Evolutionary conservation across 202 grass and related monocot species (phyloP).

Genomic region (Cymbopogon flexuosus): DNA sequence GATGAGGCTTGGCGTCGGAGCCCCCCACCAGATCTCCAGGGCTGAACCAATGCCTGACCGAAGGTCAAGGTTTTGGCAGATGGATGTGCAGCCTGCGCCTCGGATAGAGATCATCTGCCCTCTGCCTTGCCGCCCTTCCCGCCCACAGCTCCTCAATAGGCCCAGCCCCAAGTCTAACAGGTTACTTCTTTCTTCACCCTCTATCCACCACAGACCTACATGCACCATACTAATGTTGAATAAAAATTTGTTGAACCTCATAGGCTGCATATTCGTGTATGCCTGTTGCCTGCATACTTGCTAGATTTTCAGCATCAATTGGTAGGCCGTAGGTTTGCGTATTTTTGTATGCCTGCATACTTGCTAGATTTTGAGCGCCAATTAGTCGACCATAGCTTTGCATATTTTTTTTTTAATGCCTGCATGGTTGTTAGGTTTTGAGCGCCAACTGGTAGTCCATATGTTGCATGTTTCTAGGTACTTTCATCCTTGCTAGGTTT

Average conservation of each 20-base stretch:
- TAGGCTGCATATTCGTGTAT: neutral
- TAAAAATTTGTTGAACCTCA: neutral
- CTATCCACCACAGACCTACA: neutral
- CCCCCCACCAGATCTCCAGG: conserved; percentile 37
- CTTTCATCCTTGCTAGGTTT: neutral
- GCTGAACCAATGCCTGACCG: conserved; percentile 45
- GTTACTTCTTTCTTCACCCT: conserved; percentile 15
- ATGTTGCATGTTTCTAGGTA: neutral
- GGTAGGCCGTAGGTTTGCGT: neutral
- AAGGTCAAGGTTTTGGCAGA: conserved; percentile 81
- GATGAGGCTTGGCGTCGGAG: conserved; percentile 27
- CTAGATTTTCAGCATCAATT: neutral
- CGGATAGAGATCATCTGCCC: conserved; percentile 67
- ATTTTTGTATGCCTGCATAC: neutral
- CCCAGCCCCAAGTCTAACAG: conserved; percentile 27
- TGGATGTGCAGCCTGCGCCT: conserved; percentile 36
- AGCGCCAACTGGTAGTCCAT: neutral
- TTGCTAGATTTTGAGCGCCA: neutral
- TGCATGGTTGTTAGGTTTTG: neutral
- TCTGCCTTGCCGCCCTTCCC: conserved; percentile 43
- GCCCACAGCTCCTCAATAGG: conserved; percentile 31
- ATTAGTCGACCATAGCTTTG: neutral
- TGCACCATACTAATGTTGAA: neutral
- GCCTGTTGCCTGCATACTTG: neutral
- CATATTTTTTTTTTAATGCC: neutral